A percentile compares a stretch with the other conserved stretches of the same genome.
phyloP scores from a whole-genome alignment of 306 rosid genomes.

The Cucumis cinereus region DNA sequence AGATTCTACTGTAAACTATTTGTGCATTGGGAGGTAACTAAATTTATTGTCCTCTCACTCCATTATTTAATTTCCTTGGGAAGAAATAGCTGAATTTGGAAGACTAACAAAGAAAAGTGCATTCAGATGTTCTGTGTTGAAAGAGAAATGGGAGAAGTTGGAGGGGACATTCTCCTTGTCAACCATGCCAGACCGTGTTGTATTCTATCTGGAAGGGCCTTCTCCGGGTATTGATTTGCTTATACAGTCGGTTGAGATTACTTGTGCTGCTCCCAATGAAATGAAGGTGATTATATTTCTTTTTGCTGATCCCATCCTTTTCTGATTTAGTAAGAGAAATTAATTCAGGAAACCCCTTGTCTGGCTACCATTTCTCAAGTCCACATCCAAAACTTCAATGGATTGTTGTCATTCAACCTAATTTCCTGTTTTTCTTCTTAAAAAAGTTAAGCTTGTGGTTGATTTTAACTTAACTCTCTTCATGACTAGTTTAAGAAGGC shows the following conservation, averaged over 20 bases:
- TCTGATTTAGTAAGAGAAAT: background rate
- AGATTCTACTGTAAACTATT: slow-evolving; percentile 44
- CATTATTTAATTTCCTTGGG: background rate
- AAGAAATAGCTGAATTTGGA: background rate
- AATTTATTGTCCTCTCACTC: background rate
- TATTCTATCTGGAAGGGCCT: slow-evolving; percentile 90
- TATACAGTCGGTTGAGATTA: slow-evolving; percentile 44
- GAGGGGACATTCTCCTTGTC: slow-evolving; percentile 71
- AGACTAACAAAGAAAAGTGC: slow-evolving; percentile 2
- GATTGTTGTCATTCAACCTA: background rate
- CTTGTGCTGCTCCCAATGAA: slow-evolving; percentile 31
- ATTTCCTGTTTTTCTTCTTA: background rate
- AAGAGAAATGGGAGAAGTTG: slow-evolving; percentile 56
- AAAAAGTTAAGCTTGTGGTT: background rate
- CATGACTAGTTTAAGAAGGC: slow-evolving; percentile 17
- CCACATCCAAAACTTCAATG: background rate
- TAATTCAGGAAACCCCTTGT: background rate
- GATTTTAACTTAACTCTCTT: background rate
- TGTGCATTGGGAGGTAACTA: slow-evolving; percentile 62
- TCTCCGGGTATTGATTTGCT: slow-evolving; percentile 67
- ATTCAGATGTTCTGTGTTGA: slow-evolving; percentile 55
- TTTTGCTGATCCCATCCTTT: background rate
- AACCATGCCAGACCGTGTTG: slow-evolving; percentile 37
- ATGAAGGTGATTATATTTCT: slow-evolving; percentile 21
- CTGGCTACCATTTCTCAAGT: too few species aligned